Conservation (phyloP, 2,329 filamentous ascomycete species). For the Cladosporium sp. region DNA sequence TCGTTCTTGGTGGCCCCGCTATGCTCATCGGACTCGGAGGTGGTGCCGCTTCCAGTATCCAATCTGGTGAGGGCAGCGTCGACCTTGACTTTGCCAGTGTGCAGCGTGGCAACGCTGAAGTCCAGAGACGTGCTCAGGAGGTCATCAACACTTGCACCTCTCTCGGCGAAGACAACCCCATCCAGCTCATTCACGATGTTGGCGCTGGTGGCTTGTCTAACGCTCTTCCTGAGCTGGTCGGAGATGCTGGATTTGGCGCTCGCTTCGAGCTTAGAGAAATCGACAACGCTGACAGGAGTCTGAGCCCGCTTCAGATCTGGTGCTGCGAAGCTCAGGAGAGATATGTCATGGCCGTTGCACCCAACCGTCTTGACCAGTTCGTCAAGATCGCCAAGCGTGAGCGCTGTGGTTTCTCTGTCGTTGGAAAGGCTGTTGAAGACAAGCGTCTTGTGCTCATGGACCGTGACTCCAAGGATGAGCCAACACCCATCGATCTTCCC, state of each 20-base stretch:
- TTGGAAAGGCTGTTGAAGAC: slow-evolving; percentile 74
- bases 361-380: slow-evolving; percentile 73
- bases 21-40: slow-evolving; percentile 98
- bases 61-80: slow-evolving; percentile 82
- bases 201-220: slow-evolving; percentile 86
- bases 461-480: slow-evolving; percentile 71
- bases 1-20: slow-evolving; percentile 91
- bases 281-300: slow-evolving; percentile 82
- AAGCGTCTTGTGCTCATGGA: slow-evolving; percentile 79
- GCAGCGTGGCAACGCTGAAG: slow-evolving; percentile 94
- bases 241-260: slow-evolving; percentile 87
- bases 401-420: slow-evolving; percentile 87
- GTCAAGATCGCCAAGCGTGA: slow-evolving; percentile 73
- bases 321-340: slow-evolving; percentile 96
- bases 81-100: slow-evolving; percentile 97
- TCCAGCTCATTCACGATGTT: slow-evolving; percentile 96
- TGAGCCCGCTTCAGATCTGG: slow-evolving; percentile 97
- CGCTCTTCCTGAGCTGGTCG: slow-evolving; percentile 83
- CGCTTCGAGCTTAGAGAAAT: slow-evolving; percentile 93
- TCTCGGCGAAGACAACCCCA: slow-evolving; percentile 81
- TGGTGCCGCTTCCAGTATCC: slow-evolving; percentile 88
- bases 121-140: slow-evolving; percentile 93
- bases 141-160: slow-evolving; percentile 94
- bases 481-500: slow-evolving; percentile 81
- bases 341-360: slow-evolving; percentile 87